Percentiles rank a stretch among this genome's conserved stretches.
These are phyloP conservation scores for Neofusicoccum sp. DNA, from an alignment of 2,329 filamentous ascomycete genomes.

Conservation along the genomic window DNA sequence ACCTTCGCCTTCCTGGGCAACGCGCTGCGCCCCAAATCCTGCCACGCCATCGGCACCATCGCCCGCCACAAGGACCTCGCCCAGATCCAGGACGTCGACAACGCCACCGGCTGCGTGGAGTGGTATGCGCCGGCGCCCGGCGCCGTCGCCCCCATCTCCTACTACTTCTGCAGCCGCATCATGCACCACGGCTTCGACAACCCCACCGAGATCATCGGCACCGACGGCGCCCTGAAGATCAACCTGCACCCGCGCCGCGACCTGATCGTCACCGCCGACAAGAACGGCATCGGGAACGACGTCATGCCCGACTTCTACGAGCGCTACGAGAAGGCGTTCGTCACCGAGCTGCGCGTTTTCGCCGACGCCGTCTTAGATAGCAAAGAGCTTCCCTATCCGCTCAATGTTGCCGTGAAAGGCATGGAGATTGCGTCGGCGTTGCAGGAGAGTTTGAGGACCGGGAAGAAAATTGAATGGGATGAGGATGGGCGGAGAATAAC, in stretches of 20 bases:
- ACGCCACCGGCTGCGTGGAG: constrained; percentile 50
- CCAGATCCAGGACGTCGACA: constrained; percentile 47
- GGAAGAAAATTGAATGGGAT: constrained; percentile 21
- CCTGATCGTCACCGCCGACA: constrained; percentile 11
- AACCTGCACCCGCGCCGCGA: constrained; percentile 20
- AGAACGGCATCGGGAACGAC: constrained; percentile 15
- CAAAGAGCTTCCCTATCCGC: constrained; percentile 8
- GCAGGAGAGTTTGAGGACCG: constrained; percentile 19
- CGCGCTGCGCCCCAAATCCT: constrained; percentile 38
- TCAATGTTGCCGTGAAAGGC: constrained; percentile 15
- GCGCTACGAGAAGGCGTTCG: constrained; percentile 22
- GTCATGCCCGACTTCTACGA: constrained; percentile 22
- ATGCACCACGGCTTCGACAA: constrained; percentile 48
- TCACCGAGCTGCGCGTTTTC: constrained; percentile 18
- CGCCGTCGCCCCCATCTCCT: constrained; percentile 44
- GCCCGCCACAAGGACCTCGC: constrained; percentile 43
- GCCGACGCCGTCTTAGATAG: constrained; percentile 14
- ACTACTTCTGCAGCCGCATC: constrained; percentile 49
- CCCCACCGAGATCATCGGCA: constrained; percentile 48
- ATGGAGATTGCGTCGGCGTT: constrained; percentile 17
- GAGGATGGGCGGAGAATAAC: constrained; percentile 5
- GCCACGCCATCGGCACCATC: constrained; percentile 40
- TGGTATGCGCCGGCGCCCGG: constrained; percentile 33
- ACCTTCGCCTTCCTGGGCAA: constrained; percentile 46
- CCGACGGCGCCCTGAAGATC: constrained; percentile 25